These are phyloP conservation scores for Micromonas pusilla DNA, from an alignment of 139 green algal genomes.

Conservation along the genomic window DNA sequence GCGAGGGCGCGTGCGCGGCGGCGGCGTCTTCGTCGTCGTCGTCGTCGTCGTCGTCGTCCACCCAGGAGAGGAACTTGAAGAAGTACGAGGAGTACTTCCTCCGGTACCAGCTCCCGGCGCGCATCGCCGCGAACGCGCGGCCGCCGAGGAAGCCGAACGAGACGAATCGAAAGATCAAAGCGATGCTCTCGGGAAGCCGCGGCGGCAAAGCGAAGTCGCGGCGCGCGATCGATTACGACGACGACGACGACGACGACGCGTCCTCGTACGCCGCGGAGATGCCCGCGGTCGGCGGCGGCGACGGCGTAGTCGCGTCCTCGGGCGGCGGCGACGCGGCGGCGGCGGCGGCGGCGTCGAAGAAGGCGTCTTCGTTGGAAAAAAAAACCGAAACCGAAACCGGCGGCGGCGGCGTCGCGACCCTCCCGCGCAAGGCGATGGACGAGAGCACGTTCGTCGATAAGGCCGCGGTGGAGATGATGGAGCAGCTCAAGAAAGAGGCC, in stretches of 20 bases:
- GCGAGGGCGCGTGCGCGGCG: no score
- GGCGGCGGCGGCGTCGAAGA: background rate
- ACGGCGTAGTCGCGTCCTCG: background rate
- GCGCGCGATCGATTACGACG: background rate
- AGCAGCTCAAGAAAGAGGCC: background rate
- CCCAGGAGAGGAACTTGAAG: background rate
- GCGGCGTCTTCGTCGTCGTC: no score
- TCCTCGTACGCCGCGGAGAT: background rate
- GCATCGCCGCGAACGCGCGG: background rate
- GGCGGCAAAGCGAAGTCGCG: no score
- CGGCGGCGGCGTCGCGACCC: background rate
- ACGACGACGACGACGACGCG: background rate
- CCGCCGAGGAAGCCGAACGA: background rate
- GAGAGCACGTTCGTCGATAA: background rate
- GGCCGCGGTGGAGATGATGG: background rate
- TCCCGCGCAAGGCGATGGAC: background rate
- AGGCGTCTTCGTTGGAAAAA: background rate
- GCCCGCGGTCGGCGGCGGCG: background rate
- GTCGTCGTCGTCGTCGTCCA: no score
- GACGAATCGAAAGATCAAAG: no score
- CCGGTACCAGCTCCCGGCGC: background rate
- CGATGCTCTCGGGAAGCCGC: no score
- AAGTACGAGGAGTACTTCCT: constrained; percentile 1
- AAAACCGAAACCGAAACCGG: background rate
- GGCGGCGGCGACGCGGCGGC: background rate